These are phyloP conservation scores for Chlorella sp. DNA, from an alignment of 139 green algal genomes.

Conservation along the genomic window DNA sequence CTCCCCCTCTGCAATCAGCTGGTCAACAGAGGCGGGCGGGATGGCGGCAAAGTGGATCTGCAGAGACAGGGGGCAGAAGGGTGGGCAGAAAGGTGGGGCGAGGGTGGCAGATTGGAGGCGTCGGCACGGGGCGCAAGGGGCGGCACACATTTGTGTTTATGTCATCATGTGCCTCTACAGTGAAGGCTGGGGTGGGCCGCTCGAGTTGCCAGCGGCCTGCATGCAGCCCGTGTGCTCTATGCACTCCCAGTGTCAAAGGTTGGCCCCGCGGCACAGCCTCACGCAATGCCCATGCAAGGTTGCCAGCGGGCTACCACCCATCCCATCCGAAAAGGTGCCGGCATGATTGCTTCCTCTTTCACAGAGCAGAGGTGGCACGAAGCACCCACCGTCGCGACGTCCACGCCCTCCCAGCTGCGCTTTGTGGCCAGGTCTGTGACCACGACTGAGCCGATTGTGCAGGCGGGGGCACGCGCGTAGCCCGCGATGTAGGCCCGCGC, in stretches of 20 bases:
- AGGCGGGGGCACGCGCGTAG: conserved; percentile 65
- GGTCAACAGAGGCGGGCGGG: conserved; percentile 65
- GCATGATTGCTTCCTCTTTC: neutral
- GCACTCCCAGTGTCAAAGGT: no score
- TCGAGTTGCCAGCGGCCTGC: no score
- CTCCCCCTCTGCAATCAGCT: conserved; percentile 70
- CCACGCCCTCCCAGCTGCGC: conserved; percentile 32
- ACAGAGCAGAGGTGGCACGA: neutral
- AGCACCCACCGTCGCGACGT: conserved; percentile 24
- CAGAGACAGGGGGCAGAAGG: neutral
- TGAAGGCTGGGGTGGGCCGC: no score
- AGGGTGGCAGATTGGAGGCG: neutral
- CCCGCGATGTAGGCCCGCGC: conserved; percentile 65
- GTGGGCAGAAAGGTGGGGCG: neutral
- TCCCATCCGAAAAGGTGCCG: neutral
- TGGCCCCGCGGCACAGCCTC: no score
- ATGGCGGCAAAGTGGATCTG: conserved; percentile 74
- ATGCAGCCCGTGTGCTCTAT: no score
- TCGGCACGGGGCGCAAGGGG: neutral
- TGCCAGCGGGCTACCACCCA: neutral
- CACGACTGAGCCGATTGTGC: conserved; percentile 77
- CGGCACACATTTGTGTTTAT: no score
- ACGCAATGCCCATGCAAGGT: no score
- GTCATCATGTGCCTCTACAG: no score
- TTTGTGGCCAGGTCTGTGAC: conserved; percentile 67